Evolutionary conservation across 1,139 yeast genomes (phyloP).

Genomic region (Taphrina flavorubra): DNA sequence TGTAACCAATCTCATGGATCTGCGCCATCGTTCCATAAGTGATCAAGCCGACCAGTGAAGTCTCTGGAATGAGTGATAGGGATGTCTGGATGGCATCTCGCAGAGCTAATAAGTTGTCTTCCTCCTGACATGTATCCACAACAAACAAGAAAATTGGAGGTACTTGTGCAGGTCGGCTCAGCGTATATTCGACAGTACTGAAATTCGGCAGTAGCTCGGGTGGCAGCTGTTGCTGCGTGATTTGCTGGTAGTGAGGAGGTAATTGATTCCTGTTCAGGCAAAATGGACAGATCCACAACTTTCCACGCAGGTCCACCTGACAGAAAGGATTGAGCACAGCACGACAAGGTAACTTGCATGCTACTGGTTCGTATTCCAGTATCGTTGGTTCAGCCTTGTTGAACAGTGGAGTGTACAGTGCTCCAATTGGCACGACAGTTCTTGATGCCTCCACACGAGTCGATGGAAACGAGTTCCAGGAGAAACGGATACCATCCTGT

Average conservation of each 20-base stretch:
- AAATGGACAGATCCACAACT: slow-evolving; percentile 87
- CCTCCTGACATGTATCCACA: slow-evolving; percentile 93
- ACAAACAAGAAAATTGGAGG: slow-evolving; percentile 95
- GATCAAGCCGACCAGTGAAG: slow-evolving; percentile 87
- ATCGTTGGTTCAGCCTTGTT: slow-evolving; percentile 77
- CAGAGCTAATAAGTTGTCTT: slow-evolving; percentile 85
- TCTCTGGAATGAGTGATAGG: slow-evolving; percentile 84
- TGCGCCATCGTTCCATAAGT: slow-evolving; percentile 89
- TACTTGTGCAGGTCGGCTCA: slow-evolving; percentile 82
- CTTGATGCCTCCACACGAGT: slow-evolving; percentile 89
- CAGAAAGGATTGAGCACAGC: slow-evolving; percentile 85
- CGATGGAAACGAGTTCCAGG: slow-evolving; percentile 91
- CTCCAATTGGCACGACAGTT: slow-evolving; percentile 92
- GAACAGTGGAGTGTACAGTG: slow-evolving; percentile 89
- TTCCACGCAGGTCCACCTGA: slow-evolving; percentile 78
- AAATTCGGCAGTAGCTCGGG: slow-evolving; percentile 77
- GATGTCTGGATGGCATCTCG: slow-evolving; percentile 85
- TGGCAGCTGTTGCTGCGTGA: slow-evolving; percentile 83
- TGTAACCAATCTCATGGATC: slow-evolving; percentile 87
- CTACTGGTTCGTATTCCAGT: slow-evolving; percentile 87
- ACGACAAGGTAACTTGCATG: slow-evolving; percentile 83
- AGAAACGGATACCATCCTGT: slow-evolving; percentile 81
- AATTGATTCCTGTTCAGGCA: slow-evolving; percentile 84
- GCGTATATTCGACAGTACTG: slow-evolving; percentile 90
- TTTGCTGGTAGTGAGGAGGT: slow-evolving; percentile 87